These are phyloP conservation scores for Sarcomyxa edulis DNA, from an alignment of 768 basidiomycete species.

Conservation along the genomic window DNA sequence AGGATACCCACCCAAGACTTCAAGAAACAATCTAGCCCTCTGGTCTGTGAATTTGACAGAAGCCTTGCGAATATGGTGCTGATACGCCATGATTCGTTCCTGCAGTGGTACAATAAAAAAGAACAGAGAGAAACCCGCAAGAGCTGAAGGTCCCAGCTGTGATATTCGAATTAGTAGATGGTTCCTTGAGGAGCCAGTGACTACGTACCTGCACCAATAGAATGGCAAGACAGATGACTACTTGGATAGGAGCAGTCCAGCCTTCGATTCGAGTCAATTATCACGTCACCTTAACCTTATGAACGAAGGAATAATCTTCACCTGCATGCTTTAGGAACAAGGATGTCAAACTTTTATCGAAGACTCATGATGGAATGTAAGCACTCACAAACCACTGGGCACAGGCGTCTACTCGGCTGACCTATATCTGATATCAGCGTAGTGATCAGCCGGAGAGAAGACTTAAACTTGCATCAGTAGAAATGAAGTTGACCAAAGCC, in stretches of 20 bases:
- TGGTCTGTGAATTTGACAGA: constrained; percentile 61
- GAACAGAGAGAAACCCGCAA: constrained; percentile 68
- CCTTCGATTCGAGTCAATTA: too few species aligned
- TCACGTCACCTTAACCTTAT: too few species aligned
- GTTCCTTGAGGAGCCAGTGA: background rate
- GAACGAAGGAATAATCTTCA: too few species aligned
- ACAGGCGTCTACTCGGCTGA: constrained; percentile 52
- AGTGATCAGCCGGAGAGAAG: background rate
- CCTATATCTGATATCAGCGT: constrained; percentile 19
- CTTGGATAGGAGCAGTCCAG: constrained; percentile 70
- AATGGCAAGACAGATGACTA: constrained; percentile 54
- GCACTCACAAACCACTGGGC: constrained; percentile 69
- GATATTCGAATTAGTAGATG: background rate
- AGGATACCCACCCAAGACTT: constrained; percentile 43
- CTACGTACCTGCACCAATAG: constrained; percentile 45
- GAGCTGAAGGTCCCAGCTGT: constrained; percentile 63
- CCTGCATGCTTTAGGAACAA: too few species aligned
- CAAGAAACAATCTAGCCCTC: constrained; percentile 59
- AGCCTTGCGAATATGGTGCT: constrained; percentile 45
- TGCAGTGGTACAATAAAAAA: constrained; percentile 57
- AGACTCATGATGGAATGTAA: background rate
- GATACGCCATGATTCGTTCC: constrained; percentile 55
- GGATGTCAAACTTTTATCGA: too few species aligned
- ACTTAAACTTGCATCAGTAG: constrained; percentile 52
- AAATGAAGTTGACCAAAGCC: constrained; percentile 54